A percentile compares a stretch with the other conserved stretches of the same genome.
Evolutionary conservation across 164 flowering plant genomes (phyloP).

Genomic region (Kalanchoe fedtschenkoi): DNA sequence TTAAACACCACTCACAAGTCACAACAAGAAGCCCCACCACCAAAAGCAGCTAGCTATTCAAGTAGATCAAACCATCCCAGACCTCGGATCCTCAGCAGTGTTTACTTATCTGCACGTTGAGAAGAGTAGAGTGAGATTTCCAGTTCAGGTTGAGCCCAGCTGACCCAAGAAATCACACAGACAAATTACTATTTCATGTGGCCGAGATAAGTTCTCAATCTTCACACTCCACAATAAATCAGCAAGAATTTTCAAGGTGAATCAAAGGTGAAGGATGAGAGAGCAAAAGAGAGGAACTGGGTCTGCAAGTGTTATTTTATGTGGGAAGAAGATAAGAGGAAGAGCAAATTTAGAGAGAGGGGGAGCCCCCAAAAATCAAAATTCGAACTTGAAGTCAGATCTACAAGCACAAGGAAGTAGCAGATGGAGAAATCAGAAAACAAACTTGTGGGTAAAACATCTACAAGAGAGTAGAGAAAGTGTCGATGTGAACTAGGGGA

Average conservation of each 20-base stretch:
- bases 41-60: conserved; percentile 1
- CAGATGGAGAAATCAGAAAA: not conserved
- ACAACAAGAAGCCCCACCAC: not conserved
- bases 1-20: conserved; percentile 3
- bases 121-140: not conserved
- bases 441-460: not conserved
- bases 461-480: not conserved
- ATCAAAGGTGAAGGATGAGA: not conserved
- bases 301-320: not conserved
- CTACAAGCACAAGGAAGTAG: not conserved
- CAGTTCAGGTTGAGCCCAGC: not conserved
- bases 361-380: not conserved
- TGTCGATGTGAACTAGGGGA: not conserved
- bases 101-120: not conserved
- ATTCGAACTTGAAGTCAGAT: not conserved
- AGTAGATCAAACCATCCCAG: not conserved
- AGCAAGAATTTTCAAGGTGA: not conserved
- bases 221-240: not conserved
- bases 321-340: not conserved
- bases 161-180: not conserved
- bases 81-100: not conserved
- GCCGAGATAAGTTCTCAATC: not conserved
- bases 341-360: not conserved
- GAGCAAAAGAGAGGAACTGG: not conserved
- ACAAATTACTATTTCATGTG: not conserved